These are phyloP conservation scores for Nakazawaea sp. DNA, from an alignment of 805 yeast genomes.

Conservation along the genomic window DNA sequence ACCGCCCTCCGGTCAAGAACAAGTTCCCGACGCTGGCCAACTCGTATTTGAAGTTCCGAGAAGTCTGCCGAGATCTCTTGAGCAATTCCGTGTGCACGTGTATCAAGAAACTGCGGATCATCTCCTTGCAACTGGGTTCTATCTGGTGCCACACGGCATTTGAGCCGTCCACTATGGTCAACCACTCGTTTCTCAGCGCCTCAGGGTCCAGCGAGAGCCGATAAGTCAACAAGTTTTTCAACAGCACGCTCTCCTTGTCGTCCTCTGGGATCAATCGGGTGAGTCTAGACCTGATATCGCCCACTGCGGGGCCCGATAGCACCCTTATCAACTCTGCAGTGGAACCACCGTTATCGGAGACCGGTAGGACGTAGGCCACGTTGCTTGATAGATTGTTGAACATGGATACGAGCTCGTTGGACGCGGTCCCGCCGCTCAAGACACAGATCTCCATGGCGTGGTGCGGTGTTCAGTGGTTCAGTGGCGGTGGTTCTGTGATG, in stretches of 20 bases:
- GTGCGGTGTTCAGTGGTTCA: too few species aligned
- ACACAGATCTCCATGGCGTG: constrained; percentile 21
- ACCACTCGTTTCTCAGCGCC: constrained; percentile 70
- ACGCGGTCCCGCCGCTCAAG: constrained; percentile 84
- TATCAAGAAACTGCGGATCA: constrained; percentile 69
- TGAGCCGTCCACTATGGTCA: constrained; percentile 67
- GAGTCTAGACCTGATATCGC: constrained; percentile 80
- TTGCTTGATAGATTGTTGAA: constrained; percentile 38
- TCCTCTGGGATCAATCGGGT: constrained; percentile 60
- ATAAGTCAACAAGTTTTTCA: constrained; percentile 35
- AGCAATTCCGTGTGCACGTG: constrained; percentile 74
- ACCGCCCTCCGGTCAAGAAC: constrained; percentile 72
- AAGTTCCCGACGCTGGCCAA: constrained; percentile 82
- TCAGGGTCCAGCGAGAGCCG: constrained; percentile 41
- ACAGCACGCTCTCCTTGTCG: constrained; percentile 17
- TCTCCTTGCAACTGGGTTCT: constrained; percentile 56
- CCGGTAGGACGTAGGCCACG: constrained; percentile 68
- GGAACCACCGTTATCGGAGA: constrained; percentile 92
- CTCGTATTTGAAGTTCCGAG: constrained; percentile 62
- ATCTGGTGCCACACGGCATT: constrained; percentile 63
- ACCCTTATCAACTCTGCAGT: constrained; percentile 83
- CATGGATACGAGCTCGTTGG: constrained; percentile 64
- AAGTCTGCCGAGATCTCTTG: constrained; percentile 51
- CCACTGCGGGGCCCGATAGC: constrained; percentile 93
- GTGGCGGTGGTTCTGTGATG: too few species aligned